A percentile compares a stretch with the other conserved stretches of the same genome.
Evolutionary conservation across 768 basidiomycete genomes (phyloP).

Genomic region (Pleurotus djamor): DNA sequence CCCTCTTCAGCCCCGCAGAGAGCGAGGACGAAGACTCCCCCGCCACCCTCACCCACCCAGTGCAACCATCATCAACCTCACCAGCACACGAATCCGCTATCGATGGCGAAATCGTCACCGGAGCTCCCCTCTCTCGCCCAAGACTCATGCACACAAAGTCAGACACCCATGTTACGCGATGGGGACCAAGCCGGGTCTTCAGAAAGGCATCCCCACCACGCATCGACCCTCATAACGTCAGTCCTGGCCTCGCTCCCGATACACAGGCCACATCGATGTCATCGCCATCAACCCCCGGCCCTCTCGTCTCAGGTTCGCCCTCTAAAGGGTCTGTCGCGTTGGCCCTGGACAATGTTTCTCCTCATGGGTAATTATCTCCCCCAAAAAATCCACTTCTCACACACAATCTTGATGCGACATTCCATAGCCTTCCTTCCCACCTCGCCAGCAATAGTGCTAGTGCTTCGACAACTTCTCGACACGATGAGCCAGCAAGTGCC

Average conservation of each 20-base stretch:
- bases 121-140: slow-evolving; percentile 39
- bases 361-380: slow-evolving; percentile 3
- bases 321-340: background rate
- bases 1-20: slow-evolving; percentile 58
- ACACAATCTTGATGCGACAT: background rate
- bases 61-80: background rate
- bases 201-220: slow-evolving; percentile 75
- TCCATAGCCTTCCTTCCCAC: background rate
- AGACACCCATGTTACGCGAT: slow-evolving; percentile 75
- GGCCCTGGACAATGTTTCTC: background rate
- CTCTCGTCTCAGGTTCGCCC: slow-evolving; percentile 2
- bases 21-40: slow-evolving; percentile 43
- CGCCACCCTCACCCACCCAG: background rate
- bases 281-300: slow-evolving; percentile 4
- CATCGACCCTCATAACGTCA: slow-evolving; percentile 37
- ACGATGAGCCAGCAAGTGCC: background rate
- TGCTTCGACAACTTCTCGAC: background rate
- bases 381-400: background rate
- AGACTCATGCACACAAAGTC: slow-evolving; percentile 80
- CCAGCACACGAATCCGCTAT: background rate
- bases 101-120: background rate
- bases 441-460: background rate
- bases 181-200: slow-evolving; percentile 44
- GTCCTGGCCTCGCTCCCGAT: slow-evolving; percentile 8
- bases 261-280: slow-evolving; percentile 1